Evolutionary conservation across 345 rosid genomes (phyloP), one percentile per base, ranked within the genome.

Genomic region (Raphanus raphanistrum): DNA sequence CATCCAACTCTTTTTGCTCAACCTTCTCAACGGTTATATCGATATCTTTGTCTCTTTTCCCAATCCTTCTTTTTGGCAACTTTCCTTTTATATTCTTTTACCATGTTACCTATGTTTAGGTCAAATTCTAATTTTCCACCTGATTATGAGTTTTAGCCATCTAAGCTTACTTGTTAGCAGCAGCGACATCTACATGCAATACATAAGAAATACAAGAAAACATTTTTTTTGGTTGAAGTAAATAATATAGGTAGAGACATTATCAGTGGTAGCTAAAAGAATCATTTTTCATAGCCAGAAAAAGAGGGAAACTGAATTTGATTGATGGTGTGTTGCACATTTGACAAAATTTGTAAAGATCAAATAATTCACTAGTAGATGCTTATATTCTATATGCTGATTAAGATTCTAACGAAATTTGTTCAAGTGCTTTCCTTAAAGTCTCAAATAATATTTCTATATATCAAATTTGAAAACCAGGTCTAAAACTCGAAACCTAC

Each of bases 1-100:
- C 88, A 84, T 77, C 80, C 77, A 81, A 69, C 79, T 45, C 54
- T 33, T 33, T 36, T 79, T 27, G 55, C 73, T 68, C 45, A 28
- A 48, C 32, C 68, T 80, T 76, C 48, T 11, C 88, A 86, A 87
- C 90, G 89, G 92, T 78, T 75, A 82, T 74, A 48, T 87, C 77
- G 76, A 67, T 82, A 43, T 68, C 48, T 59, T 29, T 73, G 41
- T 43, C 50, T 13, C 6, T 66, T 15, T 69, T 55, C 13, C 3
- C 29, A 62, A 11, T 1, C 4, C 4, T 75, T 59, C 12, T 73
- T 70, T 72, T 72, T 54, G 9, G 54, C 26, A 63, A 71, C 70
- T 36, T 70, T 70, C 21, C 43, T 69, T 31, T 65, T 66, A 6
- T 66, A 11, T 66, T 11, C 8, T 8, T 43, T 60, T 21, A 28